These are phyloP conservation scores for Penicillium sumatraense DNA, from an alignment of 2,329 filamentous ascomycete species.

Conservation along the genomic window DNA sequence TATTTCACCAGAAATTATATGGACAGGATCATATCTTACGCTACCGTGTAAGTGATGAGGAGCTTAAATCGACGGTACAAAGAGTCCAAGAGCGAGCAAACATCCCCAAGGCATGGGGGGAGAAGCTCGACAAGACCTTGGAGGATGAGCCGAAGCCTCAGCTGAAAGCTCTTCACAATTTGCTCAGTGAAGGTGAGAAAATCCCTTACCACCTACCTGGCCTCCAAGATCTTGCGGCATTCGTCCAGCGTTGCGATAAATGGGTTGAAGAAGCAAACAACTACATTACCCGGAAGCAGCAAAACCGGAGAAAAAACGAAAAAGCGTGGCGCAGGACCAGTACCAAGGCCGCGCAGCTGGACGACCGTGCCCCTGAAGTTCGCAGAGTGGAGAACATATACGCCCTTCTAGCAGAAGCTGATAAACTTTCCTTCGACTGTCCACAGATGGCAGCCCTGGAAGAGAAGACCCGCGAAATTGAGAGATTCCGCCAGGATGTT, in stretches of 20 bases:
- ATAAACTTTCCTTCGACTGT: slow-evolving; percentile 89
- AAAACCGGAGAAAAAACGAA: slow-evolving; percentile 94
- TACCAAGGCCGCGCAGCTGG: slow-evolving; percentile 75
- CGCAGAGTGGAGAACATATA: slow-evolving; percentile 89
- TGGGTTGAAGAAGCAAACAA: slow-evolving; percentile 97
- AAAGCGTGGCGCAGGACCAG: slow-evolving; percentile 78
- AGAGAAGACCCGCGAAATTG: slow-evolving; percentile 83
- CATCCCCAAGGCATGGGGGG: slow-evolving; percentile 85
- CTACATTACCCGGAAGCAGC: slow-evolving; percentile 96
- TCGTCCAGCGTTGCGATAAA: slow-evolving; percentile 94
- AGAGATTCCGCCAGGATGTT: slow-evolving; percentile 80
- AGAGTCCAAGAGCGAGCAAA: slow-evolving; percentile 86
- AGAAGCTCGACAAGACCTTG: slow-evolving; percentile 83
- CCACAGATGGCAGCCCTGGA: slow-evolving; percentile 84
- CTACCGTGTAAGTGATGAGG: slow-evolving; percentile 76
- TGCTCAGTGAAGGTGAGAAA: slow-evolving; percentile 92
- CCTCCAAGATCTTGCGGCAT: slow-evolving; percentile 78
- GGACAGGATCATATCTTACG: slow-evolving; percentile 74
- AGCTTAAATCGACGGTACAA: slow-evolving; percentile 67
- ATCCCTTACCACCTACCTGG: slow-evolving; percentile 89
- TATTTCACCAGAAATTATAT: slow-evolving; percentile 68
- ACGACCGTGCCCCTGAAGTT: slow-evolving; percentile 81
- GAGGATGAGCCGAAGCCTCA: slow-evolving; percentile 83
- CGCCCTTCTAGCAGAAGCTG: slow-evolving; percentile 79
- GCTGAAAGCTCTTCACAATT: slow-evolving; percentile 79